Conservation (phyloP, 2,329 filamentous ascomycete species). For the Sporothrix globosa region DNA sequence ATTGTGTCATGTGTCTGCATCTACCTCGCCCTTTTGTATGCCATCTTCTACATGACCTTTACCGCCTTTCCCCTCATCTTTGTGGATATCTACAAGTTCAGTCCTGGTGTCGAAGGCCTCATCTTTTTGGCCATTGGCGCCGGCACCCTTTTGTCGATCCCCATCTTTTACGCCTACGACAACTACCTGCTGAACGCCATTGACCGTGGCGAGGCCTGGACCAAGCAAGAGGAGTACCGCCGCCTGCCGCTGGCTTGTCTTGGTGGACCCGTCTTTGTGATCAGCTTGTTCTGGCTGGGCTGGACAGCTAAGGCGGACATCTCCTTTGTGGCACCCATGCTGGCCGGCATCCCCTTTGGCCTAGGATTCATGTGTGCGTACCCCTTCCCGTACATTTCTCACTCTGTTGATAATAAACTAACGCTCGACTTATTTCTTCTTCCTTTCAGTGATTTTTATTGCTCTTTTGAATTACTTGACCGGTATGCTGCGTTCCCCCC, state of each 20-base stretch:
- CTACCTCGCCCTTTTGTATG: constrained; percentile 73
- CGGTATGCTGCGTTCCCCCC: not conserved
- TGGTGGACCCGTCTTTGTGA: constrained; percentile 65
- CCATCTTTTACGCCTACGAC: constrained; percentile 69
- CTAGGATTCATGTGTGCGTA: constrained; percentile 57
- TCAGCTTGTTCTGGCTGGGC: constrained; percentile 64
- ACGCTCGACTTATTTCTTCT: not conserved
- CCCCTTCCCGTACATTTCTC: too few relatives aligned
- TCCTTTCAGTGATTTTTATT: constrained; percentile 56
- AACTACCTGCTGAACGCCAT: constrained; percentile 58
- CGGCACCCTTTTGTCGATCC: constrained; percentile 62
- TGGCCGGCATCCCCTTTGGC: constrained; percentile 65
- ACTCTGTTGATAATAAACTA: not conserved
- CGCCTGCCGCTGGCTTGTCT: constrained; percentile 72
- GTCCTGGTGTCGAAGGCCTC: constrained; percentile 66
- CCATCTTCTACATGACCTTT: constrained; percentile 71
- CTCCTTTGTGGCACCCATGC: constrained; percentile 59
- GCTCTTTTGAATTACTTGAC: constrained; percentile 51
- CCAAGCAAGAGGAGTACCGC: constrained; percentile 65
- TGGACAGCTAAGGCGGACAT: constrained; percentile 57
- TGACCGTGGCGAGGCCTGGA: constrained; percentile 57
- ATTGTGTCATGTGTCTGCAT: constrained; percentile 71
- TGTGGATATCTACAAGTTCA: constrained; percentile 63
- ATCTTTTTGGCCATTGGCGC: constrained; percentile 70
- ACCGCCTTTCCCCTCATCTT: constrained; percentile 76